These are phyloP conservation scores for Rhexocercosporidium sp. DNA, from an alignment of 2,329 filamentous ascomycete species.

Conservation along the genomic window DNA sequence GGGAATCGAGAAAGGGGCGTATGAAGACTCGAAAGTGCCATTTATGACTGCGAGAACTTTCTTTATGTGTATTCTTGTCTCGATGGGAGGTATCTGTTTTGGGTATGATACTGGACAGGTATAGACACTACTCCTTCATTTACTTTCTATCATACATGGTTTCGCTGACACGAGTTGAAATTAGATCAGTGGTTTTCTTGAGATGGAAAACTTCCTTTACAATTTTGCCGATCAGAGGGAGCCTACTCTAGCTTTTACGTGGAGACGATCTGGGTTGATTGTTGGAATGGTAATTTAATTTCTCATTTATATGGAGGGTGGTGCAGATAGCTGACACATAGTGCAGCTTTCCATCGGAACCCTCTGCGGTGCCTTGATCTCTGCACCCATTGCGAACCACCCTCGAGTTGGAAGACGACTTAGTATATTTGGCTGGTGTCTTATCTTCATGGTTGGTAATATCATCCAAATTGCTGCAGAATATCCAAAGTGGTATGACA, in stretches of 20 bases:
- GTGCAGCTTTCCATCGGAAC: constrained; percentile 71
- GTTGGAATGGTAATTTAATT: constrained; percentile 57
- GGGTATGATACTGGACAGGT: constrained; percentile 42
- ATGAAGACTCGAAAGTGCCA: constrained; percentile 8
- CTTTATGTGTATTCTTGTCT: constrained; percentile 34
- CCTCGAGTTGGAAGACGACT: constrained; percentile 60
- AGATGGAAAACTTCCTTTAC: constrained; percentile 61
- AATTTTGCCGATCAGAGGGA: constrained; percentile 54
- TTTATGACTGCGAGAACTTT: constrained; percentile 31
- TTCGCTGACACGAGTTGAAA: neutral
- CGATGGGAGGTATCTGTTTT: constrained; percentile 42
- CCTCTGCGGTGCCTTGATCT: constrained; percentile 78
- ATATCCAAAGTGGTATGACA: constrained; percentile 63
- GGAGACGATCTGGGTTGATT: constrained; percentile 66
- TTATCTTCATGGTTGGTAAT: constrained; percentile 67
- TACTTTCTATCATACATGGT: neutral
- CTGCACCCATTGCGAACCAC: constrained; percentile 68
- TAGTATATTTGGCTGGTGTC: constrained; percentile 57
- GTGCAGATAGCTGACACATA: constrained; percentile 47
- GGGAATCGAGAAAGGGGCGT: neutral
- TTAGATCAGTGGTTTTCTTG: constrained; percentile 61
- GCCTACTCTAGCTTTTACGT: constrained; percentile 48
- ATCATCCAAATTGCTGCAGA: constrained; percentile 67
- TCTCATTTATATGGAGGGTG: constrained; percentile 40
- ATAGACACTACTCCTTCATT: neutral